Base-by-base conservation (phyloP, 2,329 filamentous ascomycete species). In the Neonectria magnoliae region DNA sequence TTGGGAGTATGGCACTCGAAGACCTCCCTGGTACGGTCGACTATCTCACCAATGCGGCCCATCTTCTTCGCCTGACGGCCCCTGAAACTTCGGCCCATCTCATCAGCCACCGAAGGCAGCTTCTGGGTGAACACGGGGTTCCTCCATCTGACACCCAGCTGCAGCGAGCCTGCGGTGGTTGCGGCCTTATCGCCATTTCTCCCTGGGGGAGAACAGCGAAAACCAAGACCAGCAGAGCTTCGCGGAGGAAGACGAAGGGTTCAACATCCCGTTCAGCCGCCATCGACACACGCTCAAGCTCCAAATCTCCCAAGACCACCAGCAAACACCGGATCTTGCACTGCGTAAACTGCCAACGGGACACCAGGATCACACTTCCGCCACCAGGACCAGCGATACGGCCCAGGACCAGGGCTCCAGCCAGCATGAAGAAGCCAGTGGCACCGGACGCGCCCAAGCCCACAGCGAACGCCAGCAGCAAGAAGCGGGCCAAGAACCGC, bases 401-500 rank as follows among this genome's bases (percentile, higher is more conserved):
- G 60, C 72, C 65, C 25, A 73, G 70, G 53, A 42, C 56, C n/a
- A 55, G 45, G 60, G 70, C 44, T 53, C 60, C 36, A 29, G 29
- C 60, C 25, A 72, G 66, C 16, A 31, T 65, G 18, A 78, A 75
- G 58, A 65, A 71, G 36, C 22, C 57, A 18, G 48, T 47, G 47
- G 20, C 57, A n/a, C 51, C 64, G 11, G 71, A 71, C 20, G 55
- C 61, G 76, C 56, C 81, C 73, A 71, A 76, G 65, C 71, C 64
- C 16, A 81, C 83, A 2, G 79, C 84, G 36, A 89, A 87, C 73
- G 84, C 86, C 8, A 87, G 79, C 77, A 90, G 87, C 79, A 90
- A 88, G 78, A 90, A 90, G 79, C 83, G 88, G 54, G 87, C 89
- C 33, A 91, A 89, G 78, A 86, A 81, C 65, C 82, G 88, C 64